Conservation (phyloP, 371 early-diverging fungal species). For the Dentiscutata heterogama region DNA sequence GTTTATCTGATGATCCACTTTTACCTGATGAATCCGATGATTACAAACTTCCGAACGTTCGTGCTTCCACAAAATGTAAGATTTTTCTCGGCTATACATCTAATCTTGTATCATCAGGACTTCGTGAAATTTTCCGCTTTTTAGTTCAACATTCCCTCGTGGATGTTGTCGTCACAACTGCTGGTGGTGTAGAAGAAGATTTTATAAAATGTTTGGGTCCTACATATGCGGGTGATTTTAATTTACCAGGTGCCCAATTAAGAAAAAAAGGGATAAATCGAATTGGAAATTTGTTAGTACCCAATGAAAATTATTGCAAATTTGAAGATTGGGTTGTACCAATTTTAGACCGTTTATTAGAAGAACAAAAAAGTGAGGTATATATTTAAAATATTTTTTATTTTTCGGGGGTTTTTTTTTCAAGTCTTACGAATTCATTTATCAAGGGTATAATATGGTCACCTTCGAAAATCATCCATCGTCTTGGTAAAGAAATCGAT, state of each 20-base stretch:
- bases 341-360: constrained; percentile 92
- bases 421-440: not conserved
- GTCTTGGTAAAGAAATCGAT: constrained; percentile 97
- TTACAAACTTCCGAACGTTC: constrained; percentile 69
- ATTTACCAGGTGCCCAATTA: constrained; percentile 82
- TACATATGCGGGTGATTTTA: constrained; percentile 92
- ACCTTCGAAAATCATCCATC: constrained; percentile 92
- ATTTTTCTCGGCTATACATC: constrained; percentile 98
- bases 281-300: constrained; percentile 98
- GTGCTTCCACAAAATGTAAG: constrained; percentile 86
- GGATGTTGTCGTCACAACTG: constrained; percentile 96
- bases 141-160: constrained; percentile 87
- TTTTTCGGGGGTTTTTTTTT: not conserved
- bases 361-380: constrained; percentile 83
- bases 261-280: constrained; percentile 96
- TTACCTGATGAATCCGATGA: constrained; percentile 73
- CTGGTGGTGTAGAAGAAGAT: constrained; percentile 99
- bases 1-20: constrained; percentile 87
- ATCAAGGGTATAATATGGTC: constrained; percentile 84
- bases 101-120: constrained; percentile 97
- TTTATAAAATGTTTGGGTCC: constrained; percentile 98
- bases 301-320: constrained; percentile 99
- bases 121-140: constrained; percentile 95
- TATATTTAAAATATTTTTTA: not conserved
- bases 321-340: constrained; percentile 99